A percentile compares a stretch with the other conserved stretches of the same genome.
Evolutionary conservation across 176 grass and related monocot species (phyloP).

Genomic region (Canna indica): DNA sequence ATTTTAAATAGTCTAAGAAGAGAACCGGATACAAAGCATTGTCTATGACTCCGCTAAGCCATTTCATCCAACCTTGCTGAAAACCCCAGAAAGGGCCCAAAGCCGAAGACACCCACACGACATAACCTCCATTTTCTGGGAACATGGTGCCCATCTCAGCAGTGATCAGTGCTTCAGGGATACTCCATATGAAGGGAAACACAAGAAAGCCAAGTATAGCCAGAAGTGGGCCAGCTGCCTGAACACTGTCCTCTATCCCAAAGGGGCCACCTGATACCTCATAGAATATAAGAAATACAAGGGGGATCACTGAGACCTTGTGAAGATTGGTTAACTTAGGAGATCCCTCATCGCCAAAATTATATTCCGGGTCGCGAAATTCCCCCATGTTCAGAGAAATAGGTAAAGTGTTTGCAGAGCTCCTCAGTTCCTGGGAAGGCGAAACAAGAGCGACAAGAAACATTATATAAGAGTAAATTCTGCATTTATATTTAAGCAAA

Average conservation of each 20-base stretch:
- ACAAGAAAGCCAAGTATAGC: constrained; percentile 34
- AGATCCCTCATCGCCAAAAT: neutral
- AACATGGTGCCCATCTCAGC: constrained; percentile 36
- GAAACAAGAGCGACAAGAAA: neutral
- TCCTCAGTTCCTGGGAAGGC: neutral
- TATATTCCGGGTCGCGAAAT: neutral
- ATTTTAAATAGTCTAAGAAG: constrained; percentile 33
- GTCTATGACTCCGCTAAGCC: constrained; percentile 43
- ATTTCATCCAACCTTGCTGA: constrained; percentile 42
- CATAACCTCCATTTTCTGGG: constrained; percentile 36
- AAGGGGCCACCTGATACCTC: constrained; percentile 41
- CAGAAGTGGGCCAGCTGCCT: constrained; percentile 30
- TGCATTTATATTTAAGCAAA: neutral
- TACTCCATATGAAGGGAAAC: constrained; percentile 36
- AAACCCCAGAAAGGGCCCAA: constrained; percentile 39
- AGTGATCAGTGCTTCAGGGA: constrained; percentile 32
- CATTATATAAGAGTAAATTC: neutral
- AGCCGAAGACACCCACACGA: constrained; percentile 32
- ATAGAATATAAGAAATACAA: constrained; percentile 45
- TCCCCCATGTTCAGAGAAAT: constrained; percentile 1
- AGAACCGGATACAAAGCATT: constrained; percentile 28
- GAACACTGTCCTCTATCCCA: constrained; percentile 27
- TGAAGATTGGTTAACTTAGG: neutral
- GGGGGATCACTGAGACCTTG: constrained; percentile 29
- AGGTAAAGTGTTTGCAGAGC: neutral